Conservation (phyloP, 2,329 filamentous ascomycete genomes). For the Phaeosphaeriaceae sp. region DNA sequence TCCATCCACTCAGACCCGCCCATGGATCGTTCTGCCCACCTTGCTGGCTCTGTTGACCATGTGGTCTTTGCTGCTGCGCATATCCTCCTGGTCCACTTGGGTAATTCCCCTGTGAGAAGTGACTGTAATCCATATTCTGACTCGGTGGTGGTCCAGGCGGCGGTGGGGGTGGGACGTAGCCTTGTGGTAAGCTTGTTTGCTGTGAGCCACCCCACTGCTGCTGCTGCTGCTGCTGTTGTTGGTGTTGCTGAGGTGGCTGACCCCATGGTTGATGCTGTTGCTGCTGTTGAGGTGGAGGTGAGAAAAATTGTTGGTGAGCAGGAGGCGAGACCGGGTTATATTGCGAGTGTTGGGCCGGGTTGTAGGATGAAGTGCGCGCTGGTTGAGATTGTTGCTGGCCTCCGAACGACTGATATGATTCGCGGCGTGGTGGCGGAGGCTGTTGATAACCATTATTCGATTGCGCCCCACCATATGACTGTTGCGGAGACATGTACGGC, state of each 20-base stretch:
- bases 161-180: slow-evolving; percentile 72
- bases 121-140: slow-evolving; percentile 62
- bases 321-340: slow-evolving; percentile 60
- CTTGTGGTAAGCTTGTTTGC: slow-evolving; percentile 62
- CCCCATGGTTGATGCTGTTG: slow-evolving; percentile 63
- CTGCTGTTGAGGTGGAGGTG: slow-evolving; percentile 53
- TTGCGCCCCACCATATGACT: slow-evolving; percentile 27
- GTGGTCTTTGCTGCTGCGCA: slow-evolving; percentile 50
- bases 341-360: slow-evolving; percentile 50
- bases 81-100: slow-evolving; percentile 54
- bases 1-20: slow-evolving; percentile 76
- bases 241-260: slow-evolving; percentile 44
- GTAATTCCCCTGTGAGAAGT: slow-evolving; percentile 63
- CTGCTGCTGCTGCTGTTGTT: slow-evolving; percentile 57
- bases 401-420: slow-evolving; percentile 40
- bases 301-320: slow-evolving; percentile 66
- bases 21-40: slow-evolving; percentile 64
- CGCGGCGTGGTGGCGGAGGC: slow-evolving; percentile 39
- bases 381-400: slow-evolving; percentile 27
- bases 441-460: slow-evolving; percentile 40
- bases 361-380: slow-evolving; percentile 49
- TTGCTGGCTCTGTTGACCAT: slow-evolving; percentile 30
- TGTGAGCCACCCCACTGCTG: slow-evolving; percentile 62
- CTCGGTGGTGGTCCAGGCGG: slow-evolving; percentile 69
- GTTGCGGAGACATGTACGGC: slow-evolving; percentile 44